A percentile compares a stretch with the other conserved stretches of the same genome.
Evolutionary conservation across 2,329 filamentous ascomycete species (phyloP).

Genomic region (Monilinia polystroma): DNA sequence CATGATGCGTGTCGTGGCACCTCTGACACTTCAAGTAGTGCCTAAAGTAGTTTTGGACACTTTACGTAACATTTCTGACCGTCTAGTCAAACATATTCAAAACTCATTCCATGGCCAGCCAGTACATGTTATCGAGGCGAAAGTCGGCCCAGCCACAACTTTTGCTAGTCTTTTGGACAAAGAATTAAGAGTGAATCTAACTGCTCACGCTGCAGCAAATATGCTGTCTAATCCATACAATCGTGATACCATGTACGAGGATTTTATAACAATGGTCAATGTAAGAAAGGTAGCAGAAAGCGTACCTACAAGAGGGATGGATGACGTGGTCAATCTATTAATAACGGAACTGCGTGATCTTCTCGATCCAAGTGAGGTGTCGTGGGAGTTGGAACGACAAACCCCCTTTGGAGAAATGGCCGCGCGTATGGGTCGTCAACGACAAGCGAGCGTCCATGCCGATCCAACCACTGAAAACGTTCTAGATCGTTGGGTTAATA

Average conservation of each 20-base stretch:
- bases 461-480: slow-evolving; percentile 60
- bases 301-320: slow-evolving; percentile 62
- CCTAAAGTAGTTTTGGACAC: slow-evolving; percentile 85
- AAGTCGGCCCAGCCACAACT: slow-evolving; percentile 81
- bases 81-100: slow-evolving; percentile 76
- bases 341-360: slow-evolving; percentile 68
- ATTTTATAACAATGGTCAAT: slow-evolving; percentile 73
- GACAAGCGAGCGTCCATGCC: slow-evolving; percentile 43
- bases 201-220: slow-evolving; percentile 89
- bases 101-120: slow-evolving; percentile 85
- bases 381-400: slow-evolving; percentile 62
- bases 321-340: slow-evolving; percentile 62
- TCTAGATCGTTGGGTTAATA: slow-evolving; percentile 74
- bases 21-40: slow-evolving; percentile 86
- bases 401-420: slow-evolving; percentile 60
- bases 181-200: slow-evolving; percentile 85
- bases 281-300: slow-evolving; percentile 63
- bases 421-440: slow-evolving; percentile 47
- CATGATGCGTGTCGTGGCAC: slow-evolving; percentile 88
- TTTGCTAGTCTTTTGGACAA: slow-evolving; percentile 86
- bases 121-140: slow-evolving; percentile 79
- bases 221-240: slow-evolving; percentile 88
- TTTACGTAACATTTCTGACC: slow-evolving; percentile 80
- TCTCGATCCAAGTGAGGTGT: slow-evolving; percentile 62
- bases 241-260: slow-evolving; percentile 90